These are phyloP conservation scores for Mycena crocata DNA, from an alignment of 768 basidiomycete species.

Conservation along the genomic window DNA sequence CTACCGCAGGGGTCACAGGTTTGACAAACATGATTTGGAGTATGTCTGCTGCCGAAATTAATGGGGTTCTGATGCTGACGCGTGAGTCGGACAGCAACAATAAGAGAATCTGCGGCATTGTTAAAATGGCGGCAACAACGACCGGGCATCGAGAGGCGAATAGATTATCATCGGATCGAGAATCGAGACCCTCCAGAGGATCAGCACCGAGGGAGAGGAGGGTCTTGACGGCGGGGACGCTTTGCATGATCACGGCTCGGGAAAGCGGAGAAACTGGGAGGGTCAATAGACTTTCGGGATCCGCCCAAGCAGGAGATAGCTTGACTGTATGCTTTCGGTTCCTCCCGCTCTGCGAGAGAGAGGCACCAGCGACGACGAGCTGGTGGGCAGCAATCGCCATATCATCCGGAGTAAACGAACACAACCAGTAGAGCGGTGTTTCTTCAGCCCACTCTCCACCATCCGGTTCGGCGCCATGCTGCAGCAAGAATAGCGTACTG, in stretches of 20 bases:
- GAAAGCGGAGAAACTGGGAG: conserved; percentile 24
- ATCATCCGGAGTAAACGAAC: conserved; percentile 15
- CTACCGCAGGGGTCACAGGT: background rate
- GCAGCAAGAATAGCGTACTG: conserved; percentile 21
- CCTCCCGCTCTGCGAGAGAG: background rate
- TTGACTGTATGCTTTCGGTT: background rate
- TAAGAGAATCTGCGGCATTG: conserved; percentile 1
- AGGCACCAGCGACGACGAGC: background rate
- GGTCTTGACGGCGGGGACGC: conserved; percentile 7
- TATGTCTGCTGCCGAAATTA: conserved; percentile 1
- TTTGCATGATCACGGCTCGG: conserved; percentile 23
- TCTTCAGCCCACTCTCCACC: conserved; percentile 7
- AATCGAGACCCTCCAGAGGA: conserved; percentile 18
- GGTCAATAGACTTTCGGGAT: conserved; percentile 17
- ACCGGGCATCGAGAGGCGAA: background rate
- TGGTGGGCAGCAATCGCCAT: background rate
- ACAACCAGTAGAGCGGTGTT: conserved; percentile 20
- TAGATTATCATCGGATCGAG: background rate
- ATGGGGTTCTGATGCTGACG: background rate
- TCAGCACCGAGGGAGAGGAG: conserved; percentile 19
- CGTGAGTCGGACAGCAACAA: background rate
- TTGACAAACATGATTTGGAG: background rate
- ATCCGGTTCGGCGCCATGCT: conserved; percentile 18
- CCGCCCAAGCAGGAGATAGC: conserved; percentile 6
- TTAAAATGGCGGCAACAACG: background rate